These are phyloP conservation scores for Veloporphyrellus conicus DNA, from an alignment of 1,284 basidiomycete species.

Conservation along the genomic window DNA sequence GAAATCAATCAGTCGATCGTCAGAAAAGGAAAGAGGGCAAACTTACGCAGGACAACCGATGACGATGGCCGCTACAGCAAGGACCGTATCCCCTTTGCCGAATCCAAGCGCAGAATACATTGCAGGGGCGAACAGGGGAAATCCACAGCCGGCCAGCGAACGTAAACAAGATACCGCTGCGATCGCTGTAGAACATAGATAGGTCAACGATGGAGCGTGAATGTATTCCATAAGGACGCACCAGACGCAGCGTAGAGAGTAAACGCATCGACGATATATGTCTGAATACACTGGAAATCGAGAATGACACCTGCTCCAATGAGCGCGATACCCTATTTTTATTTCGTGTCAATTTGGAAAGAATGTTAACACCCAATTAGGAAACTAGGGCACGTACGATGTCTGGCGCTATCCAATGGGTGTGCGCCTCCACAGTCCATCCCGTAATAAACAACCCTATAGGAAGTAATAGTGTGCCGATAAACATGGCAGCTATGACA, in stretches of 20 bases:
- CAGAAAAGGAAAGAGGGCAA: neutral
- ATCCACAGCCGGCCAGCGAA: conserved; percentile 59
- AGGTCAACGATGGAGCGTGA: neutral
- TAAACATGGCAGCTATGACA: conserved; percentile 52
- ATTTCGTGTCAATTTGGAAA: neutral
- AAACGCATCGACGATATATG: conserved; percentile 55
- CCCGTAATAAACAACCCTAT: conserved; percentile 61
- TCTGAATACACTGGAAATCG: conserved; percentile 47
- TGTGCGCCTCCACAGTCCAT: conserved; percentile 54
- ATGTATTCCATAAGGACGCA: conserved; percentile 19
- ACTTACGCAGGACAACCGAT: conserved; percentile 64
- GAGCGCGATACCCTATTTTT: conserved; percentile 48
- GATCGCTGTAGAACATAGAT: conserved; percentile 39
- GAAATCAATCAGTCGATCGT: neutral
- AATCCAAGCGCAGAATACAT: conserved; percentile 64
- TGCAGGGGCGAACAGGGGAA: conserved; percentile 62
- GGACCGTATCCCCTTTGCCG: conserved; percentile 60
- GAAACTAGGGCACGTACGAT: conserved; percentile 41
- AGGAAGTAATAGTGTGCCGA: conserved; percentile 52
- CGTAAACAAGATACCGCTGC: conserved; percentile 56
- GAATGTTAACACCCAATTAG: neutral
- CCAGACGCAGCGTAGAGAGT: conserved; percentile 52
- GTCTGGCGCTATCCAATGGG: conserved; percentile 67
- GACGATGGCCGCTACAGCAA: conserved; percentile 51
- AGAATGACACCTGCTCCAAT: conserved; percentile 44